Evolutionary conservation across 192 early-diverging fungal genomes (phyloP), one percentile per base, ranked within the genome.

Genomic region (Backusella mclennaniae): DNA sequence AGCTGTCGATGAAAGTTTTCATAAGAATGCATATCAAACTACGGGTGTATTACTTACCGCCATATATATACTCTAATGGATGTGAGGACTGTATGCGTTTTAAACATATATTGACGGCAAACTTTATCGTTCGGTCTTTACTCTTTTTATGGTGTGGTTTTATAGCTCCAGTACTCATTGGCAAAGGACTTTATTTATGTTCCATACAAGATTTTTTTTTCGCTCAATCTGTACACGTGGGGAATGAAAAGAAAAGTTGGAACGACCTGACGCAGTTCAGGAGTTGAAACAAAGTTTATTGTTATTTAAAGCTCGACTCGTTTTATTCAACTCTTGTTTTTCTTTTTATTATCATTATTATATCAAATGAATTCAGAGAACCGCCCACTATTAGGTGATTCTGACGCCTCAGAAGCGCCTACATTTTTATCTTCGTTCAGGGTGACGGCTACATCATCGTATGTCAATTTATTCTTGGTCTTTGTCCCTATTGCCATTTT

Each of bases 401-500:
- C 35, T 35, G 23, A 75, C 14, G 12, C 14, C 0, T 35, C 17
- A 53, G 42, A 38, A 23, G 11, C 66, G 14, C 74, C 59, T 76
- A 73, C 67, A 35, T 77, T 85, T 79, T 73, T 75, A 36, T 88
- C 77, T 78, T 91, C 81, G 59, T 79, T 77, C 73, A 89, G 80
- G 71, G 76, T 72, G 8, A 86, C 89, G 4, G 29, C 89, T 1
- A 71, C 87, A 29, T 85, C 81, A 39, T 91, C 92, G 39, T 90
- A 84, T 80, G 75, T 95, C 80, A 95, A 96, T 82, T 46, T 91
- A 11, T 80, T 95, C 0, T 81, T 96, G 21, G 21, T 95, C 0
- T 92, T 97, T 44, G 87, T 95, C 3, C 96, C 96, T 3, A 84
- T 98, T 15, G 97, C 92, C 8, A 87, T 96, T 33, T 71, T 92